These are phyloP conservation scores for Eutrema yunnanense DNA, from an alignment of 345 rosid species.

Conservation along the genomic window DNA sequence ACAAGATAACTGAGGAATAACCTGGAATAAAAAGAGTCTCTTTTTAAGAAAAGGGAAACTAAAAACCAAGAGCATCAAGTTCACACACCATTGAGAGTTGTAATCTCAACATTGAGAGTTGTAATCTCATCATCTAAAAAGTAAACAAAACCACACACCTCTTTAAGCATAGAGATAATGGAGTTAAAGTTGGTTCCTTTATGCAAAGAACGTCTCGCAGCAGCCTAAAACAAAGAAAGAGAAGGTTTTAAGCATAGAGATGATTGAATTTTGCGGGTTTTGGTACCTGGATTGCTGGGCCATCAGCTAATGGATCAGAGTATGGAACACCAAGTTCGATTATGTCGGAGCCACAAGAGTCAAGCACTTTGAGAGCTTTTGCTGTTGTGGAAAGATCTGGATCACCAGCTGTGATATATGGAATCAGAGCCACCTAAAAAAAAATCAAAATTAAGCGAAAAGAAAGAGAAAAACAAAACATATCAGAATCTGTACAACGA, in stretches of 20 bases:
- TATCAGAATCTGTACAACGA: neutral
- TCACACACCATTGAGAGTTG: neutral
- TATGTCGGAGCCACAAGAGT: constrained; percentile 72
- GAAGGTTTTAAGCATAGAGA: neutral
- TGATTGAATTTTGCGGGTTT: neutral
- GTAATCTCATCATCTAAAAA: neutral
- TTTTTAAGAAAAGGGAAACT: neutral
- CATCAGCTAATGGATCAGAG: constrained; percentile 94
- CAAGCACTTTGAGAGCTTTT: constrained; percentile 73
- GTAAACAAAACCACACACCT: constrained; percentile 36
- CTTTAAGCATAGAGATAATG: constrained; percentile 64
- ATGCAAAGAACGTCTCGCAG: constrained; percentile 76
- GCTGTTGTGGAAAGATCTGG: constrained; percentile 96
- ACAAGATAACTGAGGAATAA: constrained; percentile 69
- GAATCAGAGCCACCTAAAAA: constrained; percentile 71
- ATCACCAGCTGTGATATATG: constrained; percentile 94
- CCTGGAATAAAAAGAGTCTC: constrained; percentile 31
- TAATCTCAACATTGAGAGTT: neutral
- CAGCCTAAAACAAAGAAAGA: constrained; percentile 54
- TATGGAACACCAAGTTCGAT: constrained; percentile 85
- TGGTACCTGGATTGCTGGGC: constrained; percentile 86
- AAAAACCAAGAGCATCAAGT: neutral
- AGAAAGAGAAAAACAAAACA: neutral
- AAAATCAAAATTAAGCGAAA: neutral
- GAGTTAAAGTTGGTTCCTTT: constrained; percentile 71